These are phyloP conservation scores for Trypanosoma vivax DNA, from an alignment of 208 protist species.

Conservation along the genomic window DNA sequence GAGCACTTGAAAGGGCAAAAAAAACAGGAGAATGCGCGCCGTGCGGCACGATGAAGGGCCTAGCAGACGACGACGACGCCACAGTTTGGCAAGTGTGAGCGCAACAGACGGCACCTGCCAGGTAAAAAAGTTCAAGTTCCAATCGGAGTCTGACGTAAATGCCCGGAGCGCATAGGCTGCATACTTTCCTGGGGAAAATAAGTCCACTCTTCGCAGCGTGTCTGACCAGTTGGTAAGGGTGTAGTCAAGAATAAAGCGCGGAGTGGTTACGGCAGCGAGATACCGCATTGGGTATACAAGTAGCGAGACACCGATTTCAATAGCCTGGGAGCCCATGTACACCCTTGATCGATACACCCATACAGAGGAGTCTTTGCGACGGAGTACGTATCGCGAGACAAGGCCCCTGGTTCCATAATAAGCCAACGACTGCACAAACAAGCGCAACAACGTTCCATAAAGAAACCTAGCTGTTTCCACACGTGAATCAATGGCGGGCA, in stretches of 20 bases:
- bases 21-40: slow-evolving; percentile 47
- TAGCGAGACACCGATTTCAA: slow-evolving; percentile 59
- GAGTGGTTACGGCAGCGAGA: slow-evolving; percentile 64
- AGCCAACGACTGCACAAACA: slow-evolving; percentile 46
- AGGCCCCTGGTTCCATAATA: slow-evolving; percentile 52
- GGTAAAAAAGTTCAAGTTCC: slow-evolving; percentile 77
- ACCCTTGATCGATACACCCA: slow-evolving; percentile 24
- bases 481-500: slow-evolving; percentile 41
- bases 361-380: slow-evolving; percentile 22
- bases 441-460: slow-evolving; percentile 59
- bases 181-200: slow-evolving; percentile 54
- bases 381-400: slow-evolving; percentile 37
- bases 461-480: slow-evolving; percentile 50
- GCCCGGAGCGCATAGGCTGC: slow-evolving; percentile 60
- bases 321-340: slow-evolving; percentile 41
- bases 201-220: slow-evolving; percentile 42
- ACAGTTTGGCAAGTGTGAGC: slow-evolving; percentile 59
- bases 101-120: slow-evolving; percentile 72
- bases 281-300: slow-evolving; percentile 57
- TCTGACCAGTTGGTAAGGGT: slow-evolving; percentile 67
- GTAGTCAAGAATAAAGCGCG: slow-evolving; percentile 79
- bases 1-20: slow-evolving; percentile 50
- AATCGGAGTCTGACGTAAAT: slow-evolving; percentile 58
- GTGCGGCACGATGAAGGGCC: slow-evolving; percentile 44
- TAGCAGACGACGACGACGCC: slow-evolving; percentile 33